phyloP scores from a whole-genome alignment of 2,329 filamentous ascomycete species.

The Aspergillus piperis region DNA sequence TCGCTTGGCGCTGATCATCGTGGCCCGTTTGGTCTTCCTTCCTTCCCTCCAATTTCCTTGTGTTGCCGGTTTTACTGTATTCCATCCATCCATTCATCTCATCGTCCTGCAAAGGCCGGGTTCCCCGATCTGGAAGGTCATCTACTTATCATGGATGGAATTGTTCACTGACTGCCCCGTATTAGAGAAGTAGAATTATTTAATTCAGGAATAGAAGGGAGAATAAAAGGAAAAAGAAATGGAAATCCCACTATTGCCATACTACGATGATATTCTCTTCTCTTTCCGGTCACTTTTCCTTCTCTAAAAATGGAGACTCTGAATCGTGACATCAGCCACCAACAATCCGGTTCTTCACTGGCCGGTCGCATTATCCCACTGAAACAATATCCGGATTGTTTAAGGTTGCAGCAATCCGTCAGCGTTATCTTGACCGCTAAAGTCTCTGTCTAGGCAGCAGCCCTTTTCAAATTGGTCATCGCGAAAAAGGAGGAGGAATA shows the following conservation, averaged over 20 bases:
- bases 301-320: too few species aligned
- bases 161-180: background rate
- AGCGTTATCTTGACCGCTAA: background rate
- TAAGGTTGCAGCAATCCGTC: background rate
- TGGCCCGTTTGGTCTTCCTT: background rate
- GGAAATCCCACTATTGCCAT: too few species aligned
- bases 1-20: conserved; percentile 1
- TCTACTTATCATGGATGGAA: background rate
- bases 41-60: too few species aligned
- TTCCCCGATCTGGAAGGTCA: background rate
- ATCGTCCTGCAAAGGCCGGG: background rate
- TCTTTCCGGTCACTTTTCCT: too few species aligned
- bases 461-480: too few species aligned
- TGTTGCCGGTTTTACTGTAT: too few species aligned
- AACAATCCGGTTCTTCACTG: conserved; percentile 3
- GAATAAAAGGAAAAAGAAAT: too few species aligned
- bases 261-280: too few species aligned
- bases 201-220: background rate
- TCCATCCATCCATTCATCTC: too few species aligned
- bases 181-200: background rate
- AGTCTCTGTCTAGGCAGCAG: background rate
- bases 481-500: background rate
- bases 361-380: background rate
- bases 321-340: background rate
- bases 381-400: background rate